These are phyloP conservation scores for Mimosa pudica DNA, from an alignment of 306 rosid genomes.

Conservation along the genomic window DNA sequence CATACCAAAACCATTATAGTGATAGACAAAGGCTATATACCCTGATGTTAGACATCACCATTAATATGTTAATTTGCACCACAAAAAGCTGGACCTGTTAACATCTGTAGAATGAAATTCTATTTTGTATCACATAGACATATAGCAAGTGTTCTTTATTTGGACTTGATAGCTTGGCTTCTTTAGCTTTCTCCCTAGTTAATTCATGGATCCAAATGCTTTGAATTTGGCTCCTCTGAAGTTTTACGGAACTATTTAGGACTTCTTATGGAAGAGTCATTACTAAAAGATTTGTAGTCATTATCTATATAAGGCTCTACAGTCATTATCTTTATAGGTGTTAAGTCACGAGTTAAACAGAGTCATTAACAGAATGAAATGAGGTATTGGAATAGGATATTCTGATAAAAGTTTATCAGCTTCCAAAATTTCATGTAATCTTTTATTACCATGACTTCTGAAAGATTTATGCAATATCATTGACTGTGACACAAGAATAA, in stretches of 20 bases:
- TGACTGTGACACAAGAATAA: constrained; percentile 24
- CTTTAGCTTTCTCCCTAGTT: not conserved
- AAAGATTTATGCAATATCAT: constrained; percentile 19
- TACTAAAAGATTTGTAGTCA: not conserved
- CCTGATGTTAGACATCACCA: constrained; percentile 10
- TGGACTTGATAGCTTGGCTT: constrained; percentile 28
- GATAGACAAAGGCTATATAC: not conserved
- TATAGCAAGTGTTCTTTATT: not conserved
- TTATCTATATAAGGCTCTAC: not conserved
- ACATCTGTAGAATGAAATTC: constrained; percentile 1
- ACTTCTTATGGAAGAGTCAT: not conserved
- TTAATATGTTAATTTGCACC: constrained; percentile 25
- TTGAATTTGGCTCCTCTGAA: not conserved
- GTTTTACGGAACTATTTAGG: not conserved
- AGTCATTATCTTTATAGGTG: not conserved
- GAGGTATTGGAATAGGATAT: not conserved
- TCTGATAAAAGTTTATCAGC: not conserved
- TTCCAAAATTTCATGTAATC: constrained; percentile 8
- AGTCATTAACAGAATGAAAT: not conserved
- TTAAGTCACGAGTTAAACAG: not conserved
- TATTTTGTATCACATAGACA: not conserved
- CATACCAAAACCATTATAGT: not conserved
- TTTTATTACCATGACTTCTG: not conserved
- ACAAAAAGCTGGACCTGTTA: constrained; percentile 13
- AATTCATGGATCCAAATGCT: not conserved